A percentile compares a stretch with the other conserved stretches of the same genome.
phyloP scores from a whole-genome alignment of 805 yeast genomes.

The Starmerella etchellsii region DNA sequence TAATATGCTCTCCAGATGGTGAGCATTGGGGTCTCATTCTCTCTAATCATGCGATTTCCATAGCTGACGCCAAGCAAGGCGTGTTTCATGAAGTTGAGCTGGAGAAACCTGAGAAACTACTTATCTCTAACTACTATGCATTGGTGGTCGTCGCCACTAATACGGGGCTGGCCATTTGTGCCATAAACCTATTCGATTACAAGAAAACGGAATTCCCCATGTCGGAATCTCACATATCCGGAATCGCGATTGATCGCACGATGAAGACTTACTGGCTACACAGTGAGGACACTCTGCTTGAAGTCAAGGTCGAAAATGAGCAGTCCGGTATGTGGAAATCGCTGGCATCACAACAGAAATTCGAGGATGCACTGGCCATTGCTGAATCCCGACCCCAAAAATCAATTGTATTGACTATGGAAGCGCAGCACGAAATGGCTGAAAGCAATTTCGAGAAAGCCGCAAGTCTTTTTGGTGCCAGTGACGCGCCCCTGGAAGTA shows the following conservation, averaged over 20 bases:
- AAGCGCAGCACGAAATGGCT: slow-evolving; percentile 40
- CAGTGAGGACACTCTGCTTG: slow-evolving; percentile 49
- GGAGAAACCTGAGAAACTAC: neutral
- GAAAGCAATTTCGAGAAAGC: slow-evolving; percentile 25
- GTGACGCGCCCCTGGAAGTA: slow-evolving; percentile 56
- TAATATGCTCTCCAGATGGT: neutral
- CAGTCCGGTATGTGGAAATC: slow-evolving; percentile 62
- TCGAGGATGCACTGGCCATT: slow-evolving; percentile 50
- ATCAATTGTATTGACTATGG: slow-evolving; percentile 40
- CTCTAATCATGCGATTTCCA: neutral
- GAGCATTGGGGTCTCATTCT: neutral
- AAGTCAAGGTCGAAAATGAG: slow-evolving; percentile 54
- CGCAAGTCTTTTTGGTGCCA: slow-evolving; percentile 48
- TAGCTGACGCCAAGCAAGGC: neutral
- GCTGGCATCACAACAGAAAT: slow-evolving; percentile 39
- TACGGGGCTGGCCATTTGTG: neutral
- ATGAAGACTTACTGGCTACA: slow-evolving; percentile 65
- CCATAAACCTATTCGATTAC: slow-evolving; percentile 5
- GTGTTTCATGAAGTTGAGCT: slow-evolving; percentile 1
- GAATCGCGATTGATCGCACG: slow-evolving; percentile 38
- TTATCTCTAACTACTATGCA: slow-evolving; percentile 12
- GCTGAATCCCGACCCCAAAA: slow-evolving; percentile 23
- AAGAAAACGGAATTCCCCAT: neutral
- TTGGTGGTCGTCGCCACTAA: slow-evolving; percentile 1
- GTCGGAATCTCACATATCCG: slow-evolving; percentile 26